phyloP scores from a whole-genome alignment of 176 grass and related monocot species.

The Miscanthus lutarioriparius region DNA sequence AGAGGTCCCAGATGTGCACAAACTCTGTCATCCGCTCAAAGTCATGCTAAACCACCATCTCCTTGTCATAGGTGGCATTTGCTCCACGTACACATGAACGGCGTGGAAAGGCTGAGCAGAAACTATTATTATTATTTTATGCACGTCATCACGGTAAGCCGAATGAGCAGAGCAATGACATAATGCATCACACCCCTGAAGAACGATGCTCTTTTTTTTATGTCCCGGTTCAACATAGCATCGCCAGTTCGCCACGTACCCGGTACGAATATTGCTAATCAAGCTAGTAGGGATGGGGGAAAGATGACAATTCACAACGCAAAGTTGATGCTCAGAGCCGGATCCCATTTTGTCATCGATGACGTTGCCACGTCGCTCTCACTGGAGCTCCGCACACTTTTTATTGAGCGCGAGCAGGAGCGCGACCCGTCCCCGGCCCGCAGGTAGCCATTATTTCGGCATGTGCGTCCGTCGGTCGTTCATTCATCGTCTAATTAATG shows the following conservation, averaged over 20 bases:
- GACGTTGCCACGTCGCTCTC: background rate
- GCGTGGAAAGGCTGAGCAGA: background rate
- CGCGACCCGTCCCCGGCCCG: background rate
- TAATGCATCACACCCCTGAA: background rate
- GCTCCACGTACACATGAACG: too few relatives aligned
- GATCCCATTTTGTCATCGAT: background rate
- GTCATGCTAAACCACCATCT: too few relatives aligned
- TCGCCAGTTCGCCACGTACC: background rate
- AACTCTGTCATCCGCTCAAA: too few relatives aligned
- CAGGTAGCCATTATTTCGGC: background rate
- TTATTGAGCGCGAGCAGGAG: background rate
- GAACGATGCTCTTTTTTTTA: background rate
- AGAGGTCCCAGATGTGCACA: too few relatives aligned
- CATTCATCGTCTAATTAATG: background rate
- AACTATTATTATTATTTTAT: background rate
- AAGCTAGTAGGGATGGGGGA: background rate
- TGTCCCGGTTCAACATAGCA: background rate
- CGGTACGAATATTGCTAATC: background rate
- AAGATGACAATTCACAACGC: background rate
- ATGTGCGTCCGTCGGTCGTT: background rate
- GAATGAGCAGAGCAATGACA: background rate
- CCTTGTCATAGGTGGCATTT: too few relatives aligned
- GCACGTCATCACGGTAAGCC: background rate
- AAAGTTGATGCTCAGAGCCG: background rate
- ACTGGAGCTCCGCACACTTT: too few relatives aligned